A percentile compares a stretch with the other conserved stretches of the same genome.
phyloP scores from a whole-genome alignment of 148 eudicot genomes.

The Cornus controversa region DNA sequence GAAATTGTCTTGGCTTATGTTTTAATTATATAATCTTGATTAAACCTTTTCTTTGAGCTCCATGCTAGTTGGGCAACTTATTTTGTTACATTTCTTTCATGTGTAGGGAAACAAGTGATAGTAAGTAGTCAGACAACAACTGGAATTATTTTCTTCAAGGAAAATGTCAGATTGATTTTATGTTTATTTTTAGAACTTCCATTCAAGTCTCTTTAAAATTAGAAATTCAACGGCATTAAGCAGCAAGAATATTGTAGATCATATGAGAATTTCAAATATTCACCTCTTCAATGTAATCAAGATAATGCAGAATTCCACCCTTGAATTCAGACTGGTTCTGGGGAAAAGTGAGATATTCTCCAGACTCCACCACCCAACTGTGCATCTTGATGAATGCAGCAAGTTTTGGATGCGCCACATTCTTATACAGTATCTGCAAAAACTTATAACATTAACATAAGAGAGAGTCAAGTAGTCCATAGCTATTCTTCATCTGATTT shows the following conservation, averaged over 20 bases:
- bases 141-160: not conserved
- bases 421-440: conserved; percentile 76
- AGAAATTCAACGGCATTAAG: not conserved
- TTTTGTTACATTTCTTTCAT: not conserved
- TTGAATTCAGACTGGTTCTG: conserved; percentile 60
- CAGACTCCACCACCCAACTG: conserved; percentile 65
- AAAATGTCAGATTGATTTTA: not conserved
- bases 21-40: not conserved
- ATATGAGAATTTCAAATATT: not conserved
- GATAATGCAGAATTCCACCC: conserved; percentile 73
- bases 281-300: conserved; percentile 93
- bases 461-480: conserved; percentile 7
- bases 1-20: not conserved
- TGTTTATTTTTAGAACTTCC: not conserved
- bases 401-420: conserved; percentile 92
- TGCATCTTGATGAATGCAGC: conserved; percentile 66
- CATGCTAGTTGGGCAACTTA: not conserved
- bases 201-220: not conserved
- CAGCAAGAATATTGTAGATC: not conserved
- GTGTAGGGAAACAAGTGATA: not conserved
- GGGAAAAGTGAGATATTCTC: conserved; percentile 79
- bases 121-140: not conserved
- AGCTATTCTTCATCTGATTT: not conserved
- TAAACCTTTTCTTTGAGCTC: not conserved
- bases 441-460: conserved; percentile 14